Base-by-base conservation (phyloP, 1,284 basidiomycete genomes). In the Xerocomus tenax region DNA sequence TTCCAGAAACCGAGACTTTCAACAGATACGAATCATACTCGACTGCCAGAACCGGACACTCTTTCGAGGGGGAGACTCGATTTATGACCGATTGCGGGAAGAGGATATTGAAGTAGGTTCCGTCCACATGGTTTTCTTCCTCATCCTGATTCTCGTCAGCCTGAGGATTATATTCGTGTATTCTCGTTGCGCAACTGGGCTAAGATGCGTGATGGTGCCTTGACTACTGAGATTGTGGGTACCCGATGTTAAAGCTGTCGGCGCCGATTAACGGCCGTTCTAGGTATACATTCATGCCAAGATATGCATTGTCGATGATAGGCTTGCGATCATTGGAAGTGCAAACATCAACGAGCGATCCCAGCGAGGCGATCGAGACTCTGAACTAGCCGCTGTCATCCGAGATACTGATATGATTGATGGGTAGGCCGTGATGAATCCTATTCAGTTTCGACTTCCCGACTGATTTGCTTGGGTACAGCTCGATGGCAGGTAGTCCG, bases 281-380 rank as follows among this genome's bases (percentile, higher is more conserved):
- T 45, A 87, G 81, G 84, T 94, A 15, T 94, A 95, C 66, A 91
- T 94, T 54, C 91, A 94, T 64, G 88, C 42, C 34, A 58, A 81
- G 69, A 65, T 84, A 25, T 94, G 95, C 74, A 85, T 98, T 48
- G 92, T 98, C 9, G 96, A 98, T 65, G 95, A 99, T 63, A 84
- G 93, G 29, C 75, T 96, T 39, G 94, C 85, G n/a, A 91, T 98
- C 57, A 97, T 97, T 59, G 95, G 95, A n/a, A 96, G 93, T 51
- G 95, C 95, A 16, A 98, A 98, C 66, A 95, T 98, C 74, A 98
- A 99, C 65, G 95, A 99, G 68, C 82, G 95, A 29, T 95, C 91
- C 28, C 91, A 93, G 66, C 78, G 91, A 19, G 95, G 95, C 34
- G 95, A 98, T 67, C 84, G 96, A 39, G 95, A 99, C 68, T 97